Base-by-base conservation (phyloP, 2,329 filamentous ascomycete genomes). In the Lojkania enalia region DNA sequence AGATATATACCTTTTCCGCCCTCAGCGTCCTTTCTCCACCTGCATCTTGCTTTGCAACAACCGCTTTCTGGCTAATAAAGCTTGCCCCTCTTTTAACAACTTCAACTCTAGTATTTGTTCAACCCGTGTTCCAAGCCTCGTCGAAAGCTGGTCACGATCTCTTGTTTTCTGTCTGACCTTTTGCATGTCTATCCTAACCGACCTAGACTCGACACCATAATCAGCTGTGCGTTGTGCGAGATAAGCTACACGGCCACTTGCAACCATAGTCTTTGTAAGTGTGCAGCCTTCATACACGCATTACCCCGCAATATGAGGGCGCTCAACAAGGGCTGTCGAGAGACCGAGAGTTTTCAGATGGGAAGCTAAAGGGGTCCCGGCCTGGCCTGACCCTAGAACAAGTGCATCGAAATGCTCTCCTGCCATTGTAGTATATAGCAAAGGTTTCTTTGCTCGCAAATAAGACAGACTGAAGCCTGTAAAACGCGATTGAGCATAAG, bases 251-350 rank as follows among this genome's bases (percentile, higher is more conserved):
- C 77, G 66, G 1, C 76, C 79, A 15, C 74, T 78, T 2, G 78
- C 73, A 37, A 82, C 75, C 71, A 82, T 75, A 6, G 79, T 81
- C 58, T 81, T 82, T 15, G 79, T 81, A 0, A 78, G 78, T 9
- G 78, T 81, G 53, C 79, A 81, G 3, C 78, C 78, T 48, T 77
- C 76, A 44, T 81, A 80, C 42, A 81, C 64, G 50, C 78, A 81
- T 44, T 74, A 77, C 9, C 78, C 79, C n/a, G 76, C 78, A 2
- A 81, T 65, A 41, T 77, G 70, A 0, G 66, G 48, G n/a, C 71
- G 63, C 53, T 81, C 78, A 39, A 80, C 64, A 19, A 81, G 61
- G 4, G 72, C 72, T 0, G 74, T 75, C 39, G 71, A 73, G 13
- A 70, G 66, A 20, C 72, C 71, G 2, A 74, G 69, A 20, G 72